phyloP scores from a whole-genome alignment of 108 stramenopile species.

The Cyclotella choctawhatcheeana region DNA sequence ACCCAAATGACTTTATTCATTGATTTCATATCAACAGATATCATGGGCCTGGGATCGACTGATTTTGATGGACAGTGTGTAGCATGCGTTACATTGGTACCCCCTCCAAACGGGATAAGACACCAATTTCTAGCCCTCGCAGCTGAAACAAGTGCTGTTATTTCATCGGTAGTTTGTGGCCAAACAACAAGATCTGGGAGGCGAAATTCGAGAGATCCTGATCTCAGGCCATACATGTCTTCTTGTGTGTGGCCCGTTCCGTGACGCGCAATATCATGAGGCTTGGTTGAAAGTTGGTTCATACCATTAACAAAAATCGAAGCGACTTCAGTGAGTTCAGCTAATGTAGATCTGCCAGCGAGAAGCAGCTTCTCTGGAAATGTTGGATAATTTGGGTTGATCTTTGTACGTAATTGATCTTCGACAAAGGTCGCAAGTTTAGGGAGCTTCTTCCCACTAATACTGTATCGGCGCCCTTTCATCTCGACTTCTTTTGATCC shows the following conservation, averaged over 20 bases:
- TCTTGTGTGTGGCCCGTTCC: constrained; percentile 89
- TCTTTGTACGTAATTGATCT: constrained; percentile 61
- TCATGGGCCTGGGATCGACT: constrained; percentile 81
- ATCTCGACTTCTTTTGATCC: constrained; percentile 68
- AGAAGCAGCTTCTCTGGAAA: constrained; percentile 24
- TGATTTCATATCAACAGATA: constrained; percentile 90
- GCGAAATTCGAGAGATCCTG: constrained; percentile 54
- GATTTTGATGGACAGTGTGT: constrained; percentile 72
- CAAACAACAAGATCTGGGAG: constrained; percentile 87
- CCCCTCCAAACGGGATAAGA: constrained; percentile 95
- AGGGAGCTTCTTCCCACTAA: constrained; percentile 62
- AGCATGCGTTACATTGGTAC: constrained; percentile 91
- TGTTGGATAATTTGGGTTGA: constrained; percentile 55
- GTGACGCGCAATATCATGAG: constrained; percentile 69
- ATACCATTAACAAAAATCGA: constrained; percentile 19
- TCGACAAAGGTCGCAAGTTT: constrained; percentile 80
- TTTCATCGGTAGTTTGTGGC: constrained; percentile 63
- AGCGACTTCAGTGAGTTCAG: constrained; percentile 21
- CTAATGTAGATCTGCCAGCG: constrained; percentile 21
- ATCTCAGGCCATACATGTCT: constrained; percentile 78
- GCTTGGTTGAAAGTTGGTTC: constrained; percentile 46
- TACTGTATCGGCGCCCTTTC: constrained; percentile 73
- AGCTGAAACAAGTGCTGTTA: constrained; percentile 58
- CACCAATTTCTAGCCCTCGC: constrained; percentile 72
- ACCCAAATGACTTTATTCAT: constrained; percentile 84